Conservation (phyloP, 345 rosid genomes). For the Erysimum cheiranthoides region DNA sequence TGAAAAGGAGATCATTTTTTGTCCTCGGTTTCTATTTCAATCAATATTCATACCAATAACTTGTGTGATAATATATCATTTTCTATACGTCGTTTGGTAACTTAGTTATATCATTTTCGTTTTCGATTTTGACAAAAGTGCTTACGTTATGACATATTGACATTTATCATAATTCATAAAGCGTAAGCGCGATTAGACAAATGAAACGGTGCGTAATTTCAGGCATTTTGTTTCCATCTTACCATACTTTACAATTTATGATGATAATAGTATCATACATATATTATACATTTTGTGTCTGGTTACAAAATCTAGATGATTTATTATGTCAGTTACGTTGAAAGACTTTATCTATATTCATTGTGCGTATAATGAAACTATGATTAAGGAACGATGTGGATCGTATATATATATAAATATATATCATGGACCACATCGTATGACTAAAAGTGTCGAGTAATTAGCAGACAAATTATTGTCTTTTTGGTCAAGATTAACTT, state of each 20-base stretch:
- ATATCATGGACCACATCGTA: constrained; percentile 39
- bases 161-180: background rate
- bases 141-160: constrained; percentile 31
- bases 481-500: constrained; percentile 37
- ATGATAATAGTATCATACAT: constrained; percentile 15
- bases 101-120: background rate
- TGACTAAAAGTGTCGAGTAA: constrained; percentile 41
- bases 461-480: constrained; percentile 47
- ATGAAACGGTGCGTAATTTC: constrained; percentile 33
- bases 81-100: background rate
- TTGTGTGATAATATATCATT: background rate
- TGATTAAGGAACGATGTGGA: constrained; percentile 14
- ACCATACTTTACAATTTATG: constrained; percentile 17
- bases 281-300: constrained; percentile 22
- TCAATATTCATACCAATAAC: background rate
- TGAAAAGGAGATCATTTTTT: background rate
- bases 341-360: background rate
- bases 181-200: constrained; percentile 32
- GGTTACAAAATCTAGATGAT: constrained; percentile 34
- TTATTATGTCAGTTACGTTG: constrained; percentile 22
- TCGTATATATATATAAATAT: background rate
- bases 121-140: constrained; percentile 34
- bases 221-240: constrained; percentile 42
- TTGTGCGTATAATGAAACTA: constrained; percentile 12
- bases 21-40: constrained; percentile 1